A percentile compares a stretch with the other conserved stretches of the same genome.
Evolutionary conservation across 2,329 filamentous ascomycete genomes (phyloP).

Genomic region (Fusarium brachygibbosum): DNA sequence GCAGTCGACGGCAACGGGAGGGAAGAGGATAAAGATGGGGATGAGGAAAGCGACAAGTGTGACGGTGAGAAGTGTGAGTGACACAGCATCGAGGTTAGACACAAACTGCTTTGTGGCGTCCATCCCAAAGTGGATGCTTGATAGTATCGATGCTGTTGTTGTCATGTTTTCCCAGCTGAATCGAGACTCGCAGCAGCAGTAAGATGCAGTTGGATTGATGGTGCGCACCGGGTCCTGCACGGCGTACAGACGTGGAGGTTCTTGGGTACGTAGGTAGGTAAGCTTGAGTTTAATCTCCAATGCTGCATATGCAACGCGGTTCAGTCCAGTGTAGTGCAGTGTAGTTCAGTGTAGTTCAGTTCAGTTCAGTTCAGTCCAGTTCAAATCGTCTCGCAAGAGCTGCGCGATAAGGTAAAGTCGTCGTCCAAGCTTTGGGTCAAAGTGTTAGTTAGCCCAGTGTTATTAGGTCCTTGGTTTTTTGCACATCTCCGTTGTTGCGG

Average conservation of each 20-base stretch:
- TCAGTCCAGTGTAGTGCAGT: neutral
- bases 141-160: conserved; percentile 39
- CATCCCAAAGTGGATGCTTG: conserved; percentile 33
- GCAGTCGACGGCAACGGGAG: conserved; percentile 65
- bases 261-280: neutral
- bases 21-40: conserved; percentile 68
- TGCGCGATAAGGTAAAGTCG: conserved; percentile 2
- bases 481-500: conserved; percentile 11
- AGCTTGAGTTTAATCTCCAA: conserved; percentile 16
- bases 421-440: conserved; percentile 7
- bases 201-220: conserved; percentile 17
- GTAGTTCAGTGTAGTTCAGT: neutral
- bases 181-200: conserved; percentile 28
- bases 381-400: conserved; percentile 19
- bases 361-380: neutral
- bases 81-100: conserved; percentile 49
- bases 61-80: conserved; percentile 57
- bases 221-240: conserved; percentile 21
- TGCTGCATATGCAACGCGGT: conserved; percentile 15
- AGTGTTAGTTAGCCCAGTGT: conserved; percentile 12
- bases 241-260: neutral
- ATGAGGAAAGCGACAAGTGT: conserved; percentile 66
- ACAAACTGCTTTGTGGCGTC: conserved; percentile 39
- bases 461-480: conserved; percentile 6
- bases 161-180: conserved; percentile 42